Conservation (phyloP, 2,329 filamentous ascomycete species). For the Fusarium haematococcum region DNA sequence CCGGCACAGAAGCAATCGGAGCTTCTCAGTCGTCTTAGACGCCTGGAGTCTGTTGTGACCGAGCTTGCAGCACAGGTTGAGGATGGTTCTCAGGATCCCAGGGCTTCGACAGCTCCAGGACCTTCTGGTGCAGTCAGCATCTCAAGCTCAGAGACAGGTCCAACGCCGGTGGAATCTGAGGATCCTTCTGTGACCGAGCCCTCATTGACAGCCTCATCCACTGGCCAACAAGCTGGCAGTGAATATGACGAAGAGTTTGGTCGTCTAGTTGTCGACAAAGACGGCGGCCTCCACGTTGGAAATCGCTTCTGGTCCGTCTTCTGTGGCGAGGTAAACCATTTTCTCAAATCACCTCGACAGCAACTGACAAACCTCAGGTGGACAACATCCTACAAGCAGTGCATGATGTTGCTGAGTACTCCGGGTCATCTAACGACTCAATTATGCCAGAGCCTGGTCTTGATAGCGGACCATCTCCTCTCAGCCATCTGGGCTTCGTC, state of each 20-base stretch:
- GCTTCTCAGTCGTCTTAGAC: slow-evolving; percentile 43
- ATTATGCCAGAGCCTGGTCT: background rate
- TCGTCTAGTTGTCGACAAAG: slow-evolving; percentile 41
- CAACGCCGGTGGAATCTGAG: slow-evolving; percentile 5
- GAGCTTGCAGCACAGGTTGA: slow-evolving; percentile 47
- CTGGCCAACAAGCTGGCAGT: slow-evolving; percentile 8
- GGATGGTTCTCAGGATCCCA: slow-evolving; percentile 26
- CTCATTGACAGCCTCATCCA: slow-evolving; percentile 6
- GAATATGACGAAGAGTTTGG: slow-evolving; percentile 48
- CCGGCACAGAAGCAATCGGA: slow-evolving; percentile 47
- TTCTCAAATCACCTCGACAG: rapidly evolving
- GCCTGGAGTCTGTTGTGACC: slow-evolving; percentile 48
- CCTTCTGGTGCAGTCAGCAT: background rate
- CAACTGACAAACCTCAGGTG: slow-evolving; percentile 33
- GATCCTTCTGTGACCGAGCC: slow-evolving; percentile 19
- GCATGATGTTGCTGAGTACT: slow-evolving; percentile 40
- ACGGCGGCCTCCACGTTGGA: slow-evolving; percentile 43
- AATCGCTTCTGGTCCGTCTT: slow-evolving; percentile 50
- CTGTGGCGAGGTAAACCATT: slow-evolving; percentile 42
- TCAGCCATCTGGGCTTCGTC: slow-evolving; percentile 32
- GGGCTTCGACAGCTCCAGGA: background rate
- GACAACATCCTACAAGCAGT: slow-evolving; percentile 48
- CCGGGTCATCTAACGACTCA: background rate
- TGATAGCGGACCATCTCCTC: background rate
- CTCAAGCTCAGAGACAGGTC: slow-evolving; percentile 9